Conservation (phyloP, 1,139 yeast genomes). For the Kluyveromyces marxianus region DNA sequence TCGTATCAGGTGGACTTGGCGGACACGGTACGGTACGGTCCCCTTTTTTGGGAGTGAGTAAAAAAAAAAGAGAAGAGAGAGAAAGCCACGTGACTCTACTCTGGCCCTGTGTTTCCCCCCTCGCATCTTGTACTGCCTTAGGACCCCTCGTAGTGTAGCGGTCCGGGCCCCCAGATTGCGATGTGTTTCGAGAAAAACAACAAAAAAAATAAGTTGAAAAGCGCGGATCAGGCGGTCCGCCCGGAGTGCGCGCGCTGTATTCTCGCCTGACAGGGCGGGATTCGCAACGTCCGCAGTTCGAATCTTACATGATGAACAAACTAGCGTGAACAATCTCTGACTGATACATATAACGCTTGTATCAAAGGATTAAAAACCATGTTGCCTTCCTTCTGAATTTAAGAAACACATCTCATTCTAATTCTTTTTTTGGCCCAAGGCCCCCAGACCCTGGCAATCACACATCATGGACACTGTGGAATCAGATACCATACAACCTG, state of each 20-base stretch:
- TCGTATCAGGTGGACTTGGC: too few species aligned
- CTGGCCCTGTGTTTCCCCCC: too few species aligned
- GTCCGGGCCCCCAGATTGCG: too few species aligned
- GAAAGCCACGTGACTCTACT: too few species aligned
- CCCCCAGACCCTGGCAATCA: not conserved
- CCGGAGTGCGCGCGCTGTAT: conserved; percentile 1
- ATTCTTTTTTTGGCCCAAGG: conserved; percentile 1
- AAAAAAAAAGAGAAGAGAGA: too few species aligned
- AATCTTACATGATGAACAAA: conserved; percentile 27
- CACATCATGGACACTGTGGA: conserved; percentile 15
- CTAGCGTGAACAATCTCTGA: conserved; percentile 34
- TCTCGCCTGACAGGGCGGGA: not conserved
- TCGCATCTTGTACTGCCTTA: too few species aligned
- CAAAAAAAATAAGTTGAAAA: too few species aligned
- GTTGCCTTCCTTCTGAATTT: conserved; percentile 34
- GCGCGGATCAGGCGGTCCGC: conserved; percentile 4
- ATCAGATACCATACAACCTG: conserved; percentile 13
- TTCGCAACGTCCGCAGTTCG: conserved; percentile 3
- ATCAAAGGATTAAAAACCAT: conserved; percentile 30
- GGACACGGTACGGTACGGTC: too few species aligned
- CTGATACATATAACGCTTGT: conserved; percentile 13
- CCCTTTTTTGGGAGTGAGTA: too few species aligned
- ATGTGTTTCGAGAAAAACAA: too few species aligned
- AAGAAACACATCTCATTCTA: not conserved
- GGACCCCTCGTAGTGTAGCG: too few species aligned